Evolutionary conservation across 148 eudicot genomes (phyloP).

Genomic region (Arbutus unedo): DNA sequence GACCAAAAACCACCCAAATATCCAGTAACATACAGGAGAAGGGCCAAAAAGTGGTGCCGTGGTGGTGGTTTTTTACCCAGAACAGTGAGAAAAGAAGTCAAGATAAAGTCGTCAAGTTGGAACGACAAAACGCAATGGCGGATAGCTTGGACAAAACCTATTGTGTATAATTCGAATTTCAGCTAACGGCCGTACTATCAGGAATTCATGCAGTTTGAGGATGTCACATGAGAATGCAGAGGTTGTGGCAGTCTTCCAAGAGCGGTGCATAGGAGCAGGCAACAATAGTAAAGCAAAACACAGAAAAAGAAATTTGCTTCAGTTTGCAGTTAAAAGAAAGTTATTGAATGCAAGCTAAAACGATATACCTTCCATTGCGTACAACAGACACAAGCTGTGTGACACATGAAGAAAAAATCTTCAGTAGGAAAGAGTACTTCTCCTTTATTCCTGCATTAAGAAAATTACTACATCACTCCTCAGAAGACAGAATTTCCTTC

Average conservation of each 20-base stretch:
- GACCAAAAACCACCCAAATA: not conserved
- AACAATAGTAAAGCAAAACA: constrained; percentile 3
- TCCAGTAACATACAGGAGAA: not conserved
- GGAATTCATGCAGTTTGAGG: not conserved
- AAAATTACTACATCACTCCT: not conserved
- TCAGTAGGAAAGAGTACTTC: constrained; percentile 42
- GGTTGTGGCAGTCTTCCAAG: not conserved
- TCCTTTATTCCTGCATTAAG: constrained; percentile 49
- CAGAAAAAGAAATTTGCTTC: not conserved
- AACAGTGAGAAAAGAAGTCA: not conserved
- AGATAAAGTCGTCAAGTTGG: not conserved
- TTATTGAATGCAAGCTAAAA: not conserved
- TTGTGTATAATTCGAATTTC: not conserved
- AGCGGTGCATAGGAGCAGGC: not conserved
- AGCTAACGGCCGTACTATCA: not conserved
- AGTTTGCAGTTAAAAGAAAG: not conserved
- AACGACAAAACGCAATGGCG: not conserved
- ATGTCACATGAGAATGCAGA: not conserved
- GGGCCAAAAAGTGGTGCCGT: not conserved
- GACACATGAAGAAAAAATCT: constrained; percentile 45
- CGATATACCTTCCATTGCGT: constrained; percentile 54
- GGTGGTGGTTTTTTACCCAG: not conserved
- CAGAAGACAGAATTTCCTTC: not conserved
- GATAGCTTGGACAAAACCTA: not conserved
- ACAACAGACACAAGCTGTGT: constrained; percentile 39